Percentiles rank a stretch among this genome's conserved stretches.
Conservation (phyloP, 495 filamentous ascomycete genomes). For the Polyplosphaeria fusca region DNA sequence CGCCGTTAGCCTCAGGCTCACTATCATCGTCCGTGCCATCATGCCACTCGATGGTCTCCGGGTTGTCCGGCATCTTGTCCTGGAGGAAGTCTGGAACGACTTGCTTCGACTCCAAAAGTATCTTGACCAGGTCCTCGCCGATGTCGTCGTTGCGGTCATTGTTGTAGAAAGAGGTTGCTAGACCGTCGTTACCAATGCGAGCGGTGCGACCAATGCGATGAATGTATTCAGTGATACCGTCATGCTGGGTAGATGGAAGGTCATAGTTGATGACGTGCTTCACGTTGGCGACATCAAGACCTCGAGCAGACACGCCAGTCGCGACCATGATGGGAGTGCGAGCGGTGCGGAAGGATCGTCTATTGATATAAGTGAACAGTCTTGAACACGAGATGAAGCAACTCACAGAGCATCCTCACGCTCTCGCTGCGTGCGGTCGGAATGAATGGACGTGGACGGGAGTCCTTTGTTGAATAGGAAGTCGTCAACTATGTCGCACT, state of each 20-base stretch:
- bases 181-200: conserved; percentile 82
- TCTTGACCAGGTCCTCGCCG: conserved; percentile 66
- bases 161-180: conserved; percentile 89
- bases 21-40: conserved; percentile 28
- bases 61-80: conserved; percentile 28
- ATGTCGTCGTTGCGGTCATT: conserved; percentile 67
- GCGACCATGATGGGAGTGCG: conserved; percentile 74
- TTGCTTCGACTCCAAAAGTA: conserved; percentile 75
- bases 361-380: conserved; percentile 35
- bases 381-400: not conserved
- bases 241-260: conserved; percentile 63
- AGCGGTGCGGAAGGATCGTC: conserved; percentile 76
- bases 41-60: conserved; percentile 41
- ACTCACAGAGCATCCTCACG: conserved; percentile 86
- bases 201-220: conserved; percentile 96
- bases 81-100: conserved; percentile 78
- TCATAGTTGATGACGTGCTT: conserved; percentile 94
- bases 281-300: conserved; percentile 83
- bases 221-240: conserved; percentile 91
- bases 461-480: conserved; percentile 74
- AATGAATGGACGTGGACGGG: conserved; percentile 82
- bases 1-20: conserved; percentile 37
- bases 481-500: conserved; percentile 80
- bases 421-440: conserved; percentile 83
- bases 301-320: conserved; percentile 81